Conservation (phyloP, 495 filamentous ascomycete species). For the Penicillium goetzii region DNA sequence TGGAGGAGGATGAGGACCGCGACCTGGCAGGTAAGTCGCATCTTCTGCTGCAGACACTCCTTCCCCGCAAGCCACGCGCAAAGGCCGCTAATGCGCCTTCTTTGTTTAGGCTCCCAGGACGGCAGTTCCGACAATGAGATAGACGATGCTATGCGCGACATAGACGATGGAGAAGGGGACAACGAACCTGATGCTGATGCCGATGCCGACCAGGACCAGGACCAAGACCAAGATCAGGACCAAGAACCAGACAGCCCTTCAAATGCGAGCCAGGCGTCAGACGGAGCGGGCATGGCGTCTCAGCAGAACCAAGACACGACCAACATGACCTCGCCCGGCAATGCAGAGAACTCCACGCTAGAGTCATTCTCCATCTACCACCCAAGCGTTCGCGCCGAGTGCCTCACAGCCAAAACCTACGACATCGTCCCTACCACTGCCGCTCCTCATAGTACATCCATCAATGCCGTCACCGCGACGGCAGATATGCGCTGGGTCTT, state of each 20-base stretch:
- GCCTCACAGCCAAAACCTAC: conserved; percentile 79
- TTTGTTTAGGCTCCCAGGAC: conserved; percentile 55
- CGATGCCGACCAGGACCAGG: conserved; percentile 62
- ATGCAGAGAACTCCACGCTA: conserved; percentile 34
- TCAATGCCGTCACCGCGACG: conserved; percentile 90
- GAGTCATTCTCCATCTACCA: conserved; percentile 50
- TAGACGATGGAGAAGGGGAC: conserved; percentile 38
- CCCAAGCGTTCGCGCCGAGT: conserved; percentile 77
- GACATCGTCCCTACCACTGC: conserved; percentile 98
- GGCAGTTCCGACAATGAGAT: conserved; percentile 72
- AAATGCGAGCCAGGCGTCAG: conserved; percentile 52
- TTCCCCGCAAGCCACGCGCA: background rate
- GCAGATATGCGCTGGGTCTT: conserved; percentile 96
- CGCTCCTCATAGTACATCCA: conserved; percentile 91
- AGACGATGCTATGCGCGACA: conserved; percentile 43
- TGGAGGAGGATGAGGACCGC: conserved; percentile 58
- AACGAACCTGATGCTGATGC: conserved; percentile 72
- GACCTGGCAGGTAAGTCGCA: conserved; percentile 52
- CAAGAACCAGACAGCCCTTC: conserved; percentile 61
- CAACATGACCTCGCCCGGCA: conserved; percentile 36
- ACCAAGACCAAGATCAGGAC: conserved; percentile 39
- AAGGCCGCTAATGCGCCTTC: conserved; percentile 17
- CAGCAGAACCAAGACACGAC: conserved; percentile 48
- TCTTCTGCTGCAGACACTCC: background rate
- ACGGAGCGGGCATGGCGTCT: conserved; percentile 39